Evolutionary conservation across 2,329 filamentous ascomycete species (phyloP).

Genomic region (Exophiala oligosperma): DNA sequence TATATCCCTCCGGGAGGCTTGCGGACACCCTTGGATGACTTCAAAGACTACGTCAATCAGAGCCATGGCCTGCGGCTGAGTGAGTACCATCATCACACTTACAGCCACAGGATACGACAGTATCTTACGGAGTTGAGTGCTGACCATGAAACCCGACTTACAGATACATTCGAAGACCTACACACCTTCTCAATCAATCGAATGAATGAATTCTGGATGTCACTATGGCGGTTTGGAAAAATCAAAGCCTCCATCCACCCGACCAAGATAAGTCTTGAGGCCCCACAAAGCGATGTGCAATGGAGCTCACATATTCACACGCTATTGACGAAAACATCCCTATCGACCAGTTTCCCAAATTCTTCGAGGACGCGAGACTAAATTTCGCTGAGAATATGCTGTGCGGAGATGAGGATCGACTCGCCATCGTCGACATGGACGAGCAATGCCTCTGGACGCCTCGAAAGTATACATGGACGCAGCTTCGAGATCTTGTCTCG

Average conservation of each 20-base stretch:
- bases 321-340: too few species aligned
- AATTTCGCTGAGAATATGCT: conserved; percentile 37
- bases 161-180: conserved; percentile 28
- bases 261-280: conserved; percentile 38
- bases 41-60: too few species aligned
- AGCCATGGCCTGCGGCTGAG: too few species aligned
- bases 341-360: conserved; percentile 40
- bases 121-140: too few species aligned
- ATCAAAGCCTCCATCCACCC: conserved; percentile 34
- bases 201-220: conserved; percentile 43
- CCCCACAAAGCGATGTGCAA: conserved; percentile 20
- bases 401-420: not conserved
- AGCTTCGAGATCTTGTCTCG: too few species aligned
- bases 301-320: too few species aligned
- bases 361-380: conserved; percentile 38
- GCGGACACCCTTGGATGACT: too few species aligned
- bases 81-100: too few species aligned
- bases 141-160: conserved; percentile 7
- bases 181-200: conserved; percentile 40
- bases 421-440: conserved; percentile 2
- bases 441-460: conserved; percentile 2
- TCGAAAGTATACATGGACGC: not conserved
- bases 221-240: conserved; percentile 39
- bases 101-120: too few species aligned
- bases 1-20: too few species aligned